phyloP scores from a whole-genome alignment of 169 alveolate species.

The Plasmodium ovale region DNA sequence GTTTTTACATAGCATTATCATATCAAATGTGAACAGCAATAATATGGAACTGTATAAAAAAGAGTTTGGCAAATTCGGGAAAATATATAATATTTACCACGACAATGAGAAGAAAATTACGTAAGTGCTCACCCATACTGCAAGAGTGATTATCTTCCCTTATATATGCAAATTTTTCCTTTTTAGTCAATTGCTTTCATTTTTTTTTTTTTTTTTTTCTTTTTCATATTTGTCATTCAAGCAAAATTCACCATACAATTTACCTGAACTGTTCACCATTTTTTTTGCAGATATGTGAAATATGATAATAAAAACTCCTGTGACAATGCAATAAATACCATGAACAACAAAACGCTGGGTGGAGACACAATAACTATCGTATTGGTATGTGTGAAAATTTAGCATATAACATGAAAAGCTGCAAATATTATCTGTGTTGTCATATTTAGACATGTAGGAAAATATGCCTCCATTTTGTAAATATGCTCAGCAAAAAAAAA shows the following conservation, averaged over 20 bases:
- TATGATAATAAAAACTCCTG: constrained; percentile 61
- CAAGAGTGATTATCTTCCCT: too few species aligned
- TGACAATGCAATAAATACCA: constrained; percentile 53
- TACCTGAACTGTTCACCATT: background rate
- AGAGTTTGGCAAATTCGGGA: constrained; percentile 49
- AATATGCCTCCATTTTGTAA: too few species aligned
- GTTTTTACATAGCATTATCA: constrained; percentile 40
- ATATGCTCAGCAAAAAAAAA: too few species aligned
- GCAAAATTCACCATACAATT: too few species aligned
- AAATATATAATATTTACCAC: constrained; percentile 35
- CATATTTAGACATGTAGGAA: too few species aligned
- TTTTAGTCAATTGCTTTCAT: background rate
- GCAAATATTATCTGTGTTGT: background rate
- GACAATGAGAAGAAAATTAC: constrained; percentile 57
- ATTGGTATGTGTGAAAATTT: constrained; percentile 6
- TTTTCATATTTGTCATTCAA: too few species aligned
- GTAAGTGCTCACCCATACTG: too few species aligned
- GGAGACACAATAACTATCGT: constrained; percentile 40
- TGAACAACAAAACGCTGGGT: constrained; percentile 29
- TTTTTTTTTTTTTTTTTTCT: background rate
- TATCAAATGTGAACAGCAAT: constrained; percentile 52
- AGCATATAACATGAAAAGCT: background rate
- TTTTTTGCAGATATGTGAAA: constrained; percentile 22
- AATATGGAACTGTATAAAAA: constrained; percentile 52
- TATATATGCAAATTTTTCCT: background rate